Base-by-base conservation (phyloP, 2,329 filamentous ascomycete species). In the Aspergillus aculeatinus region DNA sequence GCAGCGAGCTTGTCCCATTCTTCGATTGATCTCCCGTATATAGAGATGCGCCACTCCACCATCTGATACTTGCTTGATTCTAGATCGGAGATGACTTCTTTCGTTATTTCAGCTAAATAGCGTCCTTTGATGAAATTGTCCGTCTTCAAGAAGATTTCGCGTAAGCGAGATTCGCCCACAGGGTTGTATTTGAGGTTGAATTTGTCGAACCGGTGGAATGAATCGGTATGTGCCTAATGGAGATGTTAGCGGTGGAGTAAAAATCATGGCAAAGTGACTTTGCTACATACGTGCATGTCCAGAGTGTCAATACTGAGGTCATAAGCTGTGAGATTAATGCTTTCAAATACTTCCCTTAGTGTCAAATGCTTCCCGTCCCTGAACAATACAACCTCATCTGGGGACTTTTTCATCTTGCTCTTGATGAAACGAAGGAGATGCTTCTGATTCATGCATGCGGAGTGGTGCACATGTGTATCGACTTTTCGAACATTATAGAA, bases 111-210 rank as follows among this genome's bases (percentile, higher is more conserved):
- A 0, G 95, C 95, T 48, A 99, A 81, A 73, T 99, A 99, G 53
- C 94, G 89, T 39, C 95, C 95, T 66, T 96, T 88, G 72, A 99
- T 96, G 75, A 92, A 94, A 74, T 99, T 99, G 77, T 99, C 95
- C 10, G 95, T 99, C 80, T 99, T 99, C 57, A 99, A 81, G 75
- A 99, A 99, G 68, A 99, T 99, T n/a, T 95, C 96, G 70, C 95
- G 87, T 59, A 99, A 81, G 58, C 95, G 88, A 48, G 95, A 98
- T 77, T 99, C 95, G 53, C 95, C 95, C 62, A 99, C 88, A 0
- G 95, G 95, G 68, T 99, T 99, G 74, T 99, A 99, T 75, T 99
- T 99, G 59, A 99, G 82, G 74, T 99, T 99, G 83, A 99, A 99
- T 76, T 99, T 99, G 81, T 99, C 95, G 74, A 99, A 99, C 4